These are phyloP conservation scores for Planoprotostelium fungivorum DNA, from an alignment of 78 protist genomes.

Conservation along the genomic window DNA sequence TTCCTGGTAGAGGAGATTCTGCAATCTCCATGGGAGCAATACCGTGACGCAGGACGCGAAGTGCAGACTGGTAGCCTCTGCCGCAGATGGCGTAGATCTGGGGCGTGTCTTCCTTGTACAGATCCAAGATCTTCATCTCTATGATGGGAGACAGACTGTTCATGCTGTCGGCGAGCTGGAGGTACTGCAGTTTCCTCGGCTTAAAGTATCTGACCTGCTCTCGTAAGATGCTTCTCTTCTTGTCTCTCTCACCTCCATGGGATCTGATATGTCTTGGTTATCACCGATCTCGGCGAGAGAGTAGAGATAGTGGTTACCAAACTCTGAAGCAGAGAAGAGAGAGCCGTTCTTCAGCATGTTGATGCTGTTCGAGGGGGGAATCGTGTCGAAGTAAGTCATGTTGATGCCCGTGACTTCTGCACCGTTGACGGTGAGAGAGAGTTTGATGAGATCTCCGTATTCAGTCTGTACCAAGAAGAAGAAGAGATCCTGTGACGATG, in stretches of 20 bases:
- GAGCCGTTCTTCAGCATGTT: conserved; percentile 71
- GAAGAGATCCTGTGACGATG: conserved; percentile 30
- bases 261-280: neutral
- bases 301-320: conserved; percentile 85
- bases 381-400: conserved; percentile 86
- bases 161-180: conserved; percentile 67
- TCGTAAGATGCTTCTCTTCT: conserved; percentile 10
- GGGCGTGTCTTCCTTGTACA: conserved; percentile 56
- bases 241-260: neutral
- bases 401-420: conserved; percentile 49
- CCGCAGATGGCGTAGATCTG: conserved; percentile 80
- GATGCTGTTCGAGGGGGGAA: conserved; percentile 74
- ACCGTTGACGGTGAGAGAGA: conserved; percentile 60
- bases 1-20: conserved; percentile 75
- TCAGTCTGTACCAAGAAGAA: conserved; percentile 93
- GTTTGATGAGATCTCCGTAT: conserved; percentile 90
- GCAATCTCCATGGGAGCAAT: conserved; percentile 77
- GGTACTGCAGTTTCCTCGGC: conserved; percentile 71
- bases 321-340: conserved; percentile 93
- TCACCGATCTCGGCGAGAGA: conserved; percentile 26
- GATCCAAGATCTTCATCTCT: conserved; percentile 67
- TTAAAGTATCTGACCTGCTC: conserved; percentile 2
- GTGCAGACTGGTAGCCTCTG: conserved; percentile 61
- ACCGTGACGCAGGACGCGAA: conserved; percentile 90
- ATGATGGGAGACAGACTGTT: conserved; percentile 79